A percentile compares a stretch with the other conserved stretches of the same genome.
These are phyloP conservation scores for Moesziomyces sp. DNA, from an alignment of 1,284 basidiomycete genomes.

Conservation along the genomic window DNA sequence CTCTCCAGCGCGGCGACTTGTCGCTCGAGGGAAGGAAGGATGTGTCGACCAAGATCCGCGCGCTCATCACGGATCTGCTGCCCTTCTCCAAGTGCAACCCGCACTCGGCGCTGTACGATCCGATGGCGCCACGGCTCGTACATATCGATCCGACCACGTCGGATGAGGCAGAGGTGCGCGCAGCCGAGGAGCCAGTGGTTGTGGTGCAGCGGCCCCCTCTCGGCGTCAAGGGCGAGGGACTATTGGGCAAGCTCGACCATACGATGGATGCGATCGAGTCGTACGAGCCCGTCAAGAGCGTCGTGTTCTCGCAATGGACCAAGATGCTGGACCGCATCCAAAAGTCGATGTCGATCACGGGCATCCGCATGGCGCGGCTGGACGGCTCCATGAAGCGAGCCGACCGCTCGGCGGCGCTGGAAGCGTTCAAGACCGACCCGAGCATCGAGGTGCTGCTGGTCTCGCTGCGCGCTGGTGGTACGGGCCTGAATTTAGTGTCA, in stretches of 20 bases:
- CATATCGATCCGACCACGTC: slow-evolving; percentile 47
- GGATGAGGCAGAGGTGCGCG: slow-evolving; percentile 29
- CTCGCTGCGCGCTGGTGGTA: slow-evolving; percentile 64
- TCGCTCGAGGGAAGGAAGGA: slow-evolving; percentile 46
- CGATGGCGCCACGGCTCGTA: slow-evolving; percentile 54
- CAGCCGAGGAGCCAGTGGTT: slow-evolving; percentile 42
- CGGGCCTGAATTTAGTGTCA: slow-evolving; percentile 77
- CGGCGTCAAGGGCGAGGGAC: slow-evolving; percentile 21
- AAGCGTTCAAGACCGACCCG: slow-evolving; percentile 55
- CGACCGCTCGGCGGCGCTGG: slow-evolving; percentile 52
- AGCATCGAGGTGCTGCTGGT: slow-evolving; percentile 63
- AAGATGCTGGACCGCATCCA: slow-evolving; percentile 64
- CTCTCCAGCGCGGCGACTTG: slow-evolving; percentile 11
- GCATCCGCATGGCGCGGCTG: slow-evolving; percentile 56
- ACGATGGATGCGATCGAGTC: slow-evolving; percentile 23
- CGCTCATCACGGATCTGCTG: slow-evolving; percentile 59
- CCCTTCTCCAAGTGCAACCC: slow-evolving; percentile 65
- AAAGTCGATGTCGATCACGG: slow-evolving; percentile 53
- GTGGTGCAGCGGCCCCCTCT: slow-evolving; percentile 41
- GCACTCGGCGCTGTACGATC: slow-evolving; percentile 55
- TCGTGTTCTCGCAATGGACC: slow-evolving; percentile 71
- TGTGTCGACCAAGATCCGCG: slow-evolving; percentile 62
- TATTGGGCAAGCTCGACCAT: slow-evolving; percentile 27
- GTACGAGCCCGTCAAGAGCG: slow-evolving; percentile 64
- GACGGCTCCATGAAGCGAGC: slow-evolving; percentile 64